Percentiles rank a stretch among this genome's conserved stretches.
These are phyloP conservation scores for Boletus reticulatus DNA, from an alignment of 768 basidiomycete genomes.

Conservation along the genomic window DNA sequence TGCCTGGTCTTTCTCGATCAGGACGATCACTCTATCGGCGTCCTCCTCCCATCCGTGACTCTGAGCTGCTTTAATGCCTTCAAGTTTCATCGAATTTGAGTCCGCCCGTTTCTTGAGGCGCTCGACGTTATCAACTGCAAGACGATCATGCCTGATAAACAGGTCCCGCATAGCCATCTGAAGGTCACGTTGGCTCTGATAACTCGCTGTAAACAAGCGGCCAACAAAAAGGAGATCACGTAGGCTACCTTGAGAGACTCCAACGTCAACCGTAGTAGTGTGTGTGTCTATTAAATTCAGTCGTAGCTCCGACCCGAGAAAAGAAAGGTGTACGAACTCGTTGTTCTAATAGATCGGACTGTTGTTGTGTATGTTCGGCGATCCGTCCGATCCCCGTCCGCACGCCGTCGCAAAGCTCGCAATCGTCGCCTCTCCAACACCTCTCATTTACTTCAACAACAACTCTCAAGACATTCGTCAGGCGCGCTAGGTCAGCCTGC, in stretches of 20 bases:
- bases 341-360: conserved; percentile 71
- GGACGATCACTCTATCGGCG: conserved; percentile 65
- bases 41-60: conserved; percentile 89
- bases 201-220: conserved; percentile 5
- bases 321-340: conserved; percentile 47
- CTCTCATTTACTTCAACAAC: conserved; percentile 75
- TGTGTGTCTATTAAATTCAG: conserved; percentile 49
- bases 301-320: not conserved
- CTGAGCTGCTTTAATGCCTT: conserved; percentile 61
- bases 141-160: conserved; percentile 82
- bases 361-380: conserved; percentile 62
- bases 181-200: conserved; percentile 75
- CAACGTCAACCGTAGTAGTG: conserved; percentile 63
- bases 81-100: conserved; percentile 68
- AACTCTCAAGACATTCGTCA: conserved; percentile 79
- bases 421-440: conserved; percentile 84
- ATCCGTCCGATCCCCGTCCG: conserved; percentile 71
- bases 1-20: conserved; percentile 85
- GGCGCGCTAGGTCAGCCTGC: conserved; percentile 80
- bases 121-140: conserved; percentile 87
- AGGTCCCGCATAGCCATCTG: conserved; percentile 87
- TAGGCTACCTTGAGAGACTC: conserved; percentile 69
- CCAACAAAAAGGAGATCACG: not conserved
- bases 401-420: conserved; percentile 78
- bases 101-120: conserved; percentile 86